Conservation (phyloP, 1,284 basidiomycete genomes). For the Neotropicomus parvogracilis region DNA sequence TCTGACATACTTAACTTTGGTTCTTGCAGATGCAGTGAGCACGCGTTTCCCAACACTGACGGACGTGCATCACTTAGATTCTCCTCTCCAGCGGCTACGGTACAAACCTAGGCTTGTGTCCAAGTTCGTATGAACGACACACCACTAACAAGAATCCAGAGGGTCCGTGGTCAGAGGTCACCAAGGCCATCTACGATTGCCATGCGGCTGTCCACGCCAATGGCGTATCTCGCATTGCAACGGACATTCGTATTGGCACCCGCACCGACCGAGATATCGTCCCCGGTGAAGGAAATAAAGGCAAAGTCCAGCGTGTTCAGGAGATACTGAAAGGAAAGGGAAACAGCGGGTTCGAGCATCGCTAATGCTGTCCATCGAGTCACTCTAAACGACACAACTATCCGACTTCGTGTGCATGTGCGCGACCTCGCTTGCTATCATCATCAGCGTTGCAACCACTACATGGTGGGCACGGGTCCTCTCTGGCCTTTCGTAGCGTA, state of each 20-base stretch:
- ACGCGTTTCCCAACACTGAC: constrained; percentile 10
- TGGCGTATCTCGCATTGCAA: constrained; percentile 72
- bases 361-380: background rate
- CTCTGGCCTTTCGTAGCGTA: constrained; percentile 61
- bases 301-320: constrained; percentile 76
- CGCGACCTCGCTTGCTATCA: background rate
- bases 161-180: constrained; percentile 82
- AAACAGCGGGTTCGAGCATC: background rate
- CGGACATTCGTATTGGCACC: constrained; percentile 91
- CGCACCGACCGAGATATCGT: constrained; percentile 67
- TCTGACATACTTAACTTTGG: constrained; percentile 1
- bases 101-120: constrained; percentile 71
- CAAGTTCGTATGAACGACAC: background rate
- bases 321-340: constrained; percentile 58
- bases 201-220: constrained; percentile 82
- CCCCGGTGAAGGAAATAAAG: constrained; percentile 68
- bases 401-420: no score
- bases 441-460: constrained; percentile 10
- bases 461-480: constrained; percentile 46
- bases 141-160: constrained; percentile 42
- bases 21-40: constrained; percentile 67
- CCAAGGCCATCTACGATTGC: constrained; percentile 79
- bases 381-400: background rate
- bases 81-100: constrained; percentile 69
- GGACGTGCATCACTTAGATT: constrained; percentile 9